Conservation (phyloP, 1,284 basidiomycete genomes). For the Trametes sp. region DNA sequence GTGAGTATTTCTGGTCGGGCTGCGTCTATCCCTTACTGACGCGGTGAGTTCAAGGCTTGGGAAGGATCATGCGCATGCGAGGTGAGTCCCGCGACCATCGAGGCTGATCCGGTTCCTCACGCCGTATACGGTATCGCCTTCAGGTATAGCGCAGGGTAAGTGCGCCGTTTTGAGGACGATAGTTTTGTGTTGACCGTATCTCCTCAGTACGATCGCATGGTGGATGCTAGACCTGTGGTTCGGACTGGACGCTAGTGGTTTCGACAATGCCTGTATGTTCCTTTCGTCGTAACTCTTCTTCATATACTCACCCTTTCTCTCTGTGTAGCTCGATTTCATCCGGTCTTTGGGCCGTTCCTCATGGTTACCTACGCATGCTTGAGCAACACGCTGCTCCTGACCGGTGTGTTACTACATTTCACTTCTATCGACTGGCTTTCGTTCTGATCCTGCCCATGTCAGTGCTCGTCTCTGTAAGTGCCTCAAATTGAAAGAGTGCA, state of each 20-base stretch:
- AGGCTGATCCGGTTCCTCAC: neutral
- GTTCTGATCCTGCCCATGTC: neutral
- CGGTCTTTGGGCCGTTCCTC: slow-evolving; percentile 83
- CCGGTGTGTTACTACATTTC: slow-evolving; percentile 55
- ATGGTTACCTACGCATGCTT: slow-evolving; percentile 90
- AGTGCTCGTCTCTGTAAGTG: slow-evolving; percentile 81
- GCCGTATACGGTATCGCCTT: neutral
- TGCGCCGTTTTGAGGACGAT: slow-evolving; percentile 8
- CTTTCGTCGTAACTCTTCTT: slow-evolving; percentile 22
- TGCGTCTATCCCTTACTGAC: neutral
- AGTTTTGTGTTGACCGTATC: no score
- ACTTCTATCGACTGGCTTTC: slow-evolving; percentile 17
- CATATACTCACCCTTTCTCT: neutral
- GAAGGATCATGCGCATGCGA: slow-evolving; percentile 23
- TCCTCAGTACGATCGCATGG: slow-evolving; percentile 67
- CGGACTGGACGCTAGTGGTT: slow-evolving; percentile 88
- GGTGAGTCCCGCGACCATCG: slow-evolving; percentile 7
- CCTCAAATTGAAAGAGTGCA: neutral
- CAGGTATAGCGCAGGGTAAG: slow-evolving; percentile 56
- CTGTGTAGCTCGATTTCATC: slow-evolving; percentile 74
- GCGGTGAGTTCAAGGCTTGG: slow-evolving; percentile 20
- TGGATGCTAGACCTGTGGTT: slow-evolving; percentile 93
- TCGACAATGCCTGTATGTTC: slow-evolving; percentile 77
- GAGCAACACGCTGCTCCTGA: slow-evolving; percentile 87
- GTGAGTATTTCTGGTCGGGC: slow-evolving; percentile 50